phyloP scores from a whole-genome alignment of 208 protist genomes.

The Leishmania major region DNA sequence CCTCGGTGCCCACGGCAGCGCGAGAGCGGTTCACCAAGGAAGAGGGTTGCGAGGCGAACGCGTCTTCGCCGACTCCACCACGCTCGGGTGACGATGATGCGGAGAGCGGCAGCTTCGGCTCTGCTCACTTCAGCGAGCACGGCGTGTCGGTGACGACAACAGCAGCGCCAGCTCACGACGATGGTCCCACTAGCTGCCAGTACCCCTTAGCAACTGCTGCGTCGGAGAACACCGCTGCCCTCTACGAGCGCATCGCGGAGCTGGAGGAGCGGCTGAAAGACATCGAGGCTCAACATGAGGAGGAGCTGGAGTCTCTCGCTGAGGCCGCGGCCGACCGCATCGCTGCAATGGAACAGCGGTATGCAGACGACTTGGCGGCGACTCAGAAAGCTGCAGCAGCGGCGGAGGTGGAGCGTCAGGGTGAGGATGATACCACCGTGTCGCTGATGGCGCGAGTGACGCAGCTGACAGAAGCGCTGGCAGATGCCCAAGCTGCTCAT shows the following conservation, averaged over 20 bases:
- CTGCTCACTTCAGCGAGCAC: not conserved
- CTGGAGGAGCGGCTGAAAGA: slow-evolving; percentile 32
- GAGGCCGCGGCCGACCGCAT: slow-evolving; percentile 58
- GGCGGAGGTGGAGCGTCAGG: not conserved
- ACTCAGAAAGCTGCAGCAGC: not conserved
- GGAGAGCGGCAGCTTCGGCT: slow-evolving; percentile 2
- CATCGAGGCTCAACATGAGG: slow-evolving; percentile 36
- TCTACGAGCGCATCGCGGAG: slow-evolving; percentile 27
- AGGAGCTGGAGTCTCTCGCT: slow-evolving; percentile 56
- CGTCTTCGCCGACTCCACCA: not conserved
- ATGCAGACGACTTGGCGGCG: slow-evolving; percentile 6
- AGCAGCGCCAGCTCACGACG: slow-evolving; percentile 1
- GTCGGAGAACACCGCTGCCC: not conserved
- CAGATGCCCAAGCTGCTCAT: slow-evolving; percentile 10
- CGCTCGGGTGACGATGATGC: not conserved
- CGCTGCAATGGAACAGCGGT: slow-evolving; percentile 53
- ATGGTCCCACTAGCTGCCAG: not conserved
- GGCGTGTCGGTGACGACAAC: slow-evolving; percentile 2
- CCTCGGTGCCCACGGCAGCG: slow-evolving; percentile 23
- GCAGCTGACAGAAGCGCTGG: slow-evolving; percentile 7
- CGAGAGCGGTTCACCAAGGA: slow-evolving; percentile 3
- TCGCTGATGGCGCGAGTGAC: slow-evolving; percentile 3
- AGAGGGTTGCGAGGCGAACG: not conserved
- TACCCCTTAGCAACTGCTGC: not conserved
- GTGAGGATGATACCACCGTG: slow-evolving; percentile 4